These are phyloP conservation scores for Yamadazyma insecticola DNA, from an alignment of 805 yeast species.

Conservation along the genomic window DNA sequence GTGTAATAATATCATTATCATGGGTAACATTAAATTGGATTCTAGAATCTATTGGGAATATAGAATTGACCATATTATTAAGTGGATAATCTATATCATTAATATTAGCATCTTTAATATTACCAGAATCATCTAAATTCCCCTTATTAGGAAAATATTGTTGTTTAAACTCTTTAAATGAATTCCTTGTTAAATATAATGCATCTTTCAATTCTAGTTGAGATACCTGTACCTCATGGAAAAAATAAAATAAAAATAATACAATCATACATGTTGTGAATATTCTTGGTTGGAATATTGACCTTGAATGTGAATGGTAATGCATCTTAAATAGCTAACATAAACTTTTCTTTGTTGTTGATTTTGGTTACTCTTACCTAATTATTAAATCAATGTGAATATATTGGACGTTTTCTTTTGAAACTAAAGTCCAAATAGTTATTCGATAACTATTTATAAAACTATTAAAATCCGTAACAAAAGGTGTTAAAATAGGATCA, in stretches of 20 bases:
- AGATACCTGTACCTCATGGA: neutral
- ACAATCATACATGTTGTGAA: too few species aligned
- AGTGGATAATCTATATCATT: slow-evolving; percentile 28
- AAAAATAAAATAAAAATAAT: neutral
- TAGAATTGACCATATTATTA: slow-evolving; percentile 30
- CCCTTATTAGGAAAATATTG: slow-evolving; percentile 8
- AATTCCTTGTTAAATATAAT: slow-evolving; percentile 19
- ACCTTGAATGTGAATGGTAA: too few species aligned
- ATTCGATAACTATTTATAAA: too few species aligned
- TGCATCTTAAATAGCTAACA: too few species aligned
- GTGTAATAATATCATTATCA: slow-evolving; percentile 11
- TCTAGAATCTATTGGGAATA: slow-evolving; percentile 38
- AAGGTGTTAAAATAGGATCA: too few species aligned
- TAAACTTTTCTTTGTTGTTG: too few species aligned
- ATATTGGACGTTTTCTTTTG: too few species aligned
- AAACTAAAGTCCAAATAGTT: too few species aligned
- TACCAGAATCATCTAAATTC: neutral
- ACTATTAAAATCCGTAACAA: too few species aligned
- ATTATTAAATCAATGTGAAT: too few species aligned
- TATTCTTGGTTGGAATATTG: too few species aligned
- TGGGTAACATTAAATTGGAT: slow-evolving; percentile 25
- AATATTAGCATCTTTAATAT: neutral
- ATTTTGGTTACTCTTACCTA: too few species aligned
- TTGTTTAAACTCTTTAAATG: slow-evolving; percentile 18
- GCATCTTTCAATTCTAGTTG: slow-evolving; percentile 20